Evolutionary conservation across 2,329 filamentous ascomycete genomes (phyloP).

Genomic region (Phyllosticta capitalensis): DNA sequence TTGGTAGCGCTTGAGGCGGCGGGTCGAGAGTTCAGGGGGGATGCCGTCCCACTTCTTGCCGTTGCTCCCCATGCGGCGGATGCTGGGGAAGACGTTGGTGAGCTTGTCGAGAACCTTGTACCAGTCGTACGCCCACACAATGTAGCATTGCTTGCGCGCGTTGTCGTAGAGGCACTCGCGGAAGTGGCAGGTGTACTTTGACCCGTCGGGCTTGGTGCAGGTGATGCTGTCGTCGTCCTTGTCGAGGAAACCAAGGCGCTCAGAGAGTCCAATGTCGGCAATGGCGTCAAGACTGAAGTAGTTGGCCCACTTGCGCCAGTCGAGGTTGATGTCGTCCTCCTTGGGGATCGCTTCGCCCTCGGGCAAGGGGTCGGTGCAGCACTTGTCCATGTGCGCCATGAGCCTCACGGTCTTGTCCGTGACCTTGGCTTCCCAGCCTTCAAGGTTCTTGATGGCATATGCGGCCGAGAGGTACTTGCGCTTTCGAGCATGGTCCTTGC

Average conservation of each 20-base stretch:
- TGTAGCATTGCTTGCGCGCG: conserved; percentile 40
- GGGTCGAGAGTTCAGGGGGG: conserved; percentile 36
- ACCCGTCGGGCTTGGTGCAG: conserved; percentile 38
- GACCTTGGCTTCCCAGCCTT: conserved; percentile 16
- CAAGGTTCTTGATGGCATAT: conserved; percentile 16
- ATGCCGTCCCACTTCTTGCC: conserved; percentile 20
- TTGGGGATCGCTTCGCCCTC: conserved; percentile 14
- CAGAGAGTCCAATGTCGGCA: conserved; percentile 45
- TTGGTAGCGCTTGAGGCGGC: conserved; percentile 38
- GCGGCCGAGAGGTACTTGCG: conserved; percentile 16
- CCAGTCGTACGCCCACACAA: conserved; percentile 44
- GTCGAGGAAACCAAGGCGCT: conserved; percentile 44
- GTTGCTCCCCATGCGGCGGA: conserved; percentile 17
- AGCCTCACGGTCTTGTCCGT: conserved; percentile 11
- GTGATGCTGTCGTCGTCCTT: conserved; percentile 37
- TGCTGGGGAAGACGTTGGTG: conserved; percentile 38
- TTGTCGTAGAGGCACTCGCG: conserved; percentile 44
- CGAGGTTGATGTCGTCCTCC: conserved; percentile 36
- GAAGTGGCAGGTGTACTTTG: conserved; percentile 36
- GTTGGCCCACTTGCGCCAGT: conserved; percentile 44
- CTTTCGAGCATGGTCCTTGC: conserved; percentile 19
- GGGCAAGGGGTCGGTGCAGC: conserved; percentile 30
- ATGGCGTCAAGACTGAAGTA: conserved; percentile 50
- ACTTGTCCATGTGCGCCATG: conserved; percentile 35
- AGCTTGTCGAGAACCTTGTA: conserved; percentile 41